Evolutionary conservation across 495 filamentous ascomycete genomes (phyloP).

Genomic region (Lasiosphaeriaceae sp.): DNA sequence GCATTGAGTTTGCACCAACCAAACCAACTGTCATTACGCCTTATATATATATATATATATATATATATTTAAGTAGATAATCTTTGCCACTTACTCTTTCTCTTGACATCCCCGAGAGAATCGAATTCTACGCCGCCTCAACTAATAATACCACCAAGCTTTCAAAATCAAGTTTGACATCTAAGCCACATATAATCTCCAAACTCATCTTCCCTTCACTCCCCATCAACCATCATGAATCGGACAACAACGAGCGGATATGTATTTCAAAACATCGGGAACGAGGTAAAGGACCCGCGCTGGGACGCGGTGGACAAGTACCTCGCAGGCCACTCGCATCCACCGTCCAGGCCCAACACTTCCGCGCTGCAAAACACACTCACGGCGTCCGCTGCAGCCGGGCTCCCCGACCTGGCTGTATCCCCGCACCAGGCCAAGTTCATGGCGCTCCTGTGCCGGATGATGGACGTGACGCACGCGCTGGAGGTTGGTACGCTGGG

Average conservation of each 20-base stretch:
- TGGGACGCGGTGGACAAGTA: conserved; percentile 24
- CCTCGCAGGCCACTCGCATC: conserved; percentile 15
- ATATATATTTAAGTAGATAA: too few relatives aligned
- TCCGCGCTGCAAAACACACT: conserved; percentile 15
- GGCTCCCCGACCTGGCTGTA: conserved; percentile 35
- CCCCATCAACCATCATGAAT: background rate
- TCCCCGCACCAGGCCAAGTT: conserved; percentile 39
- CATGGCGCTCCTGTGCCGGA: conserved; percentile 37
- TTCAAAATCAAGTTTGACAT: too few relatives aligned
- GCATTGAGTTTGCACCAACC: too few relatives aligned
- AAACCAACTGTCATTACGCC: too few relatives aligned
- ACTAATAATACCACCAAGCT: too few relatives aligned
- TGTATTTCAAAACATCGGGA: background rate
- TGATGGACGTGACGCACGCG: conserved; percentile 33
- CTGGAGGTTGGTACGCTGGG: conserved; percentile 54
- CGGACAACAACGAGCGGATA: background rate
- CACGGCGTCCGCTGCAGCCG: conserved; percentile 18
- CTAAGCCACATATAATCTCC: too few relatives aligned
- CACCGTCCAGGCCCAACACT: conserved; percentile 15
- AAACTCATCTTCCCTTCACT: too few relatives aligned
- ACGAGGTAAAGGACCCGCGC: background rate
- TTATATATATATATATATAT: too few relatives aligned
- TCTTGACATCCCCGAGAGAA: too few relatives aligned
- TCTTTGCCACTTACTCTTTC: too few relatives aligned
- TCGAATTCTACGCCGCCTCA: too few relatives aligned